These are phyloP conservation scores for Sindora glabra DNA, from an alignment of 306 rosid genomes.

Conservation along the genomic window DNA sequence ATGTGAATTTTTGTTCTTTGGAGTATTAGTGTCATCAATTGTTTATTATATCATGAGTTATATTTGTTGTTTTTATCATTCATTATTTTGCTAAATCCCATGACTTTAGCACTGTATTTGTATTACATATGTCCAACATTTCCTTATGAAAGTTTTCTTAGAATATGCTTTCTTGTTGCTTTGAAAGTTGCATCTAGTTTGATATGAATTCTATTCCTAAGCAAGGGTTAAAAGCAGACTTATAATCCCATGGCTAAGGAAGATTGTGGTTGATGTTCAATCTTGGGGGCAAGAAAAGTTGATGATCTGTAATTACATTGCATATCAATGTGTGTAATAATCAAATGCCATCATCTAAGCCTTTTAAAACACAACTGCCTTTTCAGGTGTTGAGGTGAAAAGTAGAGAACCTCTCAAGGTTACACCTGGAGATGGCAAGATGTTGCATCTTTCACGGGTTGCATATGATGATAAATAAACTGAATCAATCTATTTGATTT, in stretches of 20 bases:
- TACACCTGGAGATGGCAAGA: constrained; percentile 15
- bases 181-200: not conserved
- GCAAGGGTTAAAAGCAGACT: not conserved
- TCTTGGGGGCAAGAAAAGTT: not conserved
- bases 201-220: not conserved
- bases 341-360: not conserved
- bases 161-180: not conserved
- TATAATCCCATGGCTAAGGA: not conserved
- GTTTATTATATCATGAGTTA: too few relatives aligned
- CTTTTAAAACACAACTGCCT: not conserved
- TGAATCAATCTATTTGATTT: not conserved
- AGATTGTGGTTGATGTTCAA: not conserved
- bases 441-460: constrained; percentile 51
- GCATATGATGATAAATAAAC: not conserved
- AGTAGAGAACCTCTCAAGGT: constrained; percentile 37
- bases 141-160: too few relatives aligned
- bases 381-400: constrained; percentile 46
- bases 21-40: too few relatives aligned
- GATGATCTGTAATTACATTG: not conserved
- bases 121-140: too few relatives aligned
- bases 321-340: not conserved
- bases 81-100: too few relatives aligned
- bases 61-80: too few relatives aligned
- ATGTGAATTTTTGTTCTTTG: too few relatives aligned
- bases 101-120: too few relatives aligned